Evolutionary conservation across 768 basidiomycete species (phyloP).

Genomic region (Pleurotus platypus): DNA sequence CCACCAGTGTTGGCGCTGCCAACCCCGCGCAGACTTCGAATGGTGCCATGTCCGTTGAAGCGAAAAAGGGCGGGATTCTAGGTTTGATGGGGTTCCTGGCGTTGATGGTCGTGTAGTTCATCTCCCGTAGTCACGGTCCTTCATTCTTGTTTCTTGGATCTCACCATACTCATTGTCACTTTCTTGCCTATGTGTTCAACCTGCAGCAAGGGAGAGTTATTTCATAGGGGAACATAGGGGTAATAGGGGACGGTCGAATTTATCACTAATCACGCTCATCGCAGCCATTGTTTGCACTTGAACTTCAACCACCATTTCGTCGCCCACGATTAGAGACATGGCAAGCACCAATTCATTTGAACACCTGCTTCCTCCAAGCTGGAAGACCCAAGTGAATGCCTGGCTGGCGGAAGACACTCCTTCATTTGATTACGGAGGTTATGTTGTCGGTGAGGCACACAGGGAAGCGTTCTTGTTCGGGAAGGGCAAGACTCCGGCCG

Average conservation of each 20-base stretch:
- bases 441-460: constrained; percentile 87
- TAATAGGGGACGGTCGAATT: no score
- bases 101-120: not conserved
- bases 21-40: not conserved
- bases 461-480: constrained; percentile 88
- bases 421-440: constrained; percentile 95
- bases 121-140: no score
- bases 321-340: not conserved
- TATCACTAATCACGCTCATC: no score
- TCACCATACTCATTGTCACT: no score
- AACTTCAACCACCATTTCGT: not conserved
- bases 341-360: constrained; percentile 33
- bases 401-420: constrained; percentile 96
- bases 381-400: constrained; percentile 73
- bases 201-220: no score
- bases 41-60: not conserved
- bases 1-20: not conserved
- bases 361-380: constrained; percentile 89
- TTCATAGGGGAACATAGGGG: no score
- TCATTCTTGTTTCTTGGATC: no score
- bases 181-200: no score
- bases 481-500: constrained; percentile 74
- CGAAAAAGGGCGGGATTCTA: not conserved
- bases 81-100: not conserved
- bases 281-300: no score